Percentiles rank a stretch among this genome's conserved stretches.
phyloP scores from a whole-genome alignment of 208 protist species.

The Leptomonas seymouri region DNA sequence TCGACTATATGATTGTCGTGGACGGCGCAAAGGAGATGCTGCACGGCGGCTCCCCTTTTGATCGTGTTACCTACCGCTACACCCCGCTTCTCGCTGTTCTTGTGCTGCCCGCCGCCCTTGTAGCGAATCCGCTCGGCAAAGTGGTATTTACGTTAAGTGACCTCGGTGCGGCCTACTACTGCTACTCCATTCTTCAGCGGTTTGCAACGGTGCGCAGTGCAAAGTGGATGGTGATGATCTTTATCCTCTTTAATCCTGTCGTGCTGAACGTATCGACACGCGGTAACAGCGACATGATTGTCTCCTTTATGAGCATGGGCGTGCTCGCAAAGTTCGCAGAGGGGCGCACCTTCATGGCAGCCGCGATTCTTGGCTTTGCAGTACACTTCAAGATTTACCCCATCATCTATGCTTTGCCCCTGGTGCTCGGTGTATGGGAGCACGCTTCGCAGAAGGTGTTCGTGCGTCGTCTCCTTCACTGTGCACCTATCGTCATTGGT shows the following conservation, averaged over 20 bases:
- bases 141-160: constrained; percentile 87
- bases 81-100: constrained; percentile 91
- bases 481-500: constrained; percentile 25
- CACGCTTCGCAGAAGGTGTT: constrained; percentile 7
- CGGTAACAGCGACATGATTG: constrained; percentile 94
- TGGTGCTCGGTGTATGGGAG: constrained; percentile 75
- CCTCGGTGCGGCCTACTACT: constrained; percentile 72
- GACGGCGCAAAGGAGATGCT: constrained; percentile 91
- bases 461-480: constrained; percentile 9
- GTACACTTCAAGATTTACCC: constrained; percentile 95
- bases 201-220: constrained; percentile 64
- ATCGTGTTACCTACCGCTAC: constrained; percentile 95
- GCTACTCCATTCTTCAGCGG: constrained; percentile 61
- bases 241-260: constrained; percentile 94
- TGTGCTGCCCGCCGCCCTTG: constrained; percentile 78
- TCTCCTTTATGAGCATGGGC: constrained; percentile 86
- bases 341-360: constrained; percentile 53
- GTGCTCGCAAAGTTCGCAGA: constrained; percentile 71
- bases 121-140: constrained; percentile 79
- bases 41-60: constrained; percentile 86
- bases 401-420: constrained; percentile 85
- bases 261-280: constrained; percentile 93
- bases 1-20: constrained; percentile 96
- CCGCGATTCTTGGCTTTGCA: constrained; percentile 74
- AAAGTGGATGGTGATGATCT: constrained; percentile 70